Evolutionary conservation across 148 eudicot species (phyloP), one percentile per base, ranked within the genome.

Genomic region (Heliamphora exappendiculata): DNA sequence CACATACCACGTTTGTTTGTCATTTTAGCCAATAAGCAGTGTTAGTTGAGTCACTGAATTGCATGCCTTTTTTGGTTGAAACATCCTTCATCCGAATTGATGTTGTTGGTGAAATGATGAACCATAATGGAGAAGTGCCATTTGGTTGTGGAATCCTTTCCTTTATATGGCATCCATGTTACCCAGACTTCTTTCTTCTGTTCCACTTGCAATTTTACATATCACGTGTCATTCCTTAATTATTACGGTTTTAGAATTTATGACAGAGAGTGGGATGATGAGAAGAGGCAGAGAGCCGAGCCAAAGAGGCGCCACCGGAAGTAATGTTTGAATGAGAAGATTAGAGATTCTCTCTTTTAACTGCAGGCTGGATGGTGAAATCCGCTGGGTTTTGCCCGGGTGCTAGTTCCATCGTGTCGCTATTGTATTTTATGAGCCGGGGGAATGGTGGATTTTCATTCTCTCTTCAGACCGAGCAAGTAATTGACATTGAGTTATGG

Each of bases 251-350:
- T n/a, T 75, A 96, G 99, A 67, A 77, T 90, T 74, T 90, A 89
- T 64, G 99, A 96, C 66, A 90, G 99, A 37, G 99, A 96, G 10
- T 96, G 94, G 97, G 99, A 96, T 31, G 99, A 96, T 17, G 99
- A 96, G 82, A 96, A 96, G 85, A 85, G 97, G 76, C 99, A 81
- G 84, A 87, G 98, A 81, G 94, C 84, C 57, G 99, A 96, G 79
- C 91, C 92, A 50, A 96, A 96, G 84, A 88, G 98, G 71, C 76
- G 99, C 78, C 98, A 91, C 65, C 86, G 99, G 75, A 96, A 96
- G 78, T 96, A 85, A 69, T 70, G 22, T 22, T 28, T 4, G 34
- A 76, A 41, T 3, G 9, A 6, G 72, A 22, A 51, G 6, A 19
- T 33, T 5, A 1, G 37, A 28, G 8, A 33, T 24, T 62, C 31